Percentiles rank a stretch among this genome's conserved stretches.
phyloP scores from a whole-genome alignment of 2,329 filamentous ascomycete species.

The Penicillium sp. region DNA sequence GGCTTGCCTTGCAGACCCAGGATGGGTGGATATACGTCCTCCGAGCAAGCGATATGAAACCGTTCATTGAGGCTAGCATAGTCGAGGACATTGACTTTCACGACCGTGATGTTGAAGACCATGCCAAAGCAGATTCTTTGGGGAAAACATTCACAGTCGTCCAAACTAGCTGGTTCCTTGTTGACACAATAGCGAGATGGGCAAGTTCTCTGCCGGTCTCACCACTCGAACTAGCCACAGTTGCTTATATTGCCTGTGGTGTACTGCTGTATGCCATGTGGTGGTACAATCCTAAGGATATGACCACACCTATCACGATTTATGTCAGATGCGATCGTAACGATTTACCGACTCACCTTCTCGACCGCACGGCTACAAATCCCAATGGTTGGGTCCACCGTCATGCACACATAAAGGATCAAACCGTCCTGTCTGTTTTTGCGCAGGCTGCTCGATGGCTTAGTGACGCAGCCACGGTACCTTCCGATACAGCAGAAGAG shows the following conservation, averaged over 20 bases:
- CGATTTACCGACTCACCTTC: neutral
- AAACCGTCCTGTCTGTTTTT: neutral
- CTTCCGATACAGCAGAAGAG: neutral
- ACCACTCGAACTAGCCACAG: too few relatives aligned
- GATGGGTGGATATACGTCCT: slow-evolving; percentile 8
- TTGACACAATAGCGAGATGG: slow-evolving; percentile 8
- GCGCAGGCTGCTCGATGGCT: neutral
- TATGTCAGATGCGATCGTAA: neutral
- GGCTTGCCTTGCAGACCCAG: slow-evolving; percentile 3
- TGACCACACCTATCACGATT: neutral
- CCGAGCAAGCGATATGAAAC: slow-evolving; percentile 1
- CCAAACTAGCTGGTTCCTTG: slow-evolving; percentile 9
- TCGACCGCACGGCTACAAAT: neutral
- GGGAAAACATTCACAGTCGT: slow-evolving; percentile 11
- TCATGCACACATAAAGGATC: neutral
- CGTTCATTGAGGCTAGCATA: slow-evolving; percentile 8
- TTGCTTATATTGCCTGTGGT: too few relatives aligned
- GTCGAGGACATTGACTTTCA: neutral
- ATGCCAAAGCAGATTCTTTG: slow-evolving; percentile 13
- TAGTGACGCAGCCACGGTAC: neutral
- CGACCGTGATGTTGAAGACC: slow-evolving; percentile 11
- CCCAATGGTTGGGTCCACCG: neutral
- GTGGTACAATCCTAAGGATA: neutral
- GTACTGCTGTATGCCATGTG: neutral
- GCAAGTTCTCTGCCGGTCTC: neutral